Percentiles rank a stretch among this genome's conserved stretches.
Conservation (phyloP, 169 alveolate species). For the Babesia caballi region DNA sequence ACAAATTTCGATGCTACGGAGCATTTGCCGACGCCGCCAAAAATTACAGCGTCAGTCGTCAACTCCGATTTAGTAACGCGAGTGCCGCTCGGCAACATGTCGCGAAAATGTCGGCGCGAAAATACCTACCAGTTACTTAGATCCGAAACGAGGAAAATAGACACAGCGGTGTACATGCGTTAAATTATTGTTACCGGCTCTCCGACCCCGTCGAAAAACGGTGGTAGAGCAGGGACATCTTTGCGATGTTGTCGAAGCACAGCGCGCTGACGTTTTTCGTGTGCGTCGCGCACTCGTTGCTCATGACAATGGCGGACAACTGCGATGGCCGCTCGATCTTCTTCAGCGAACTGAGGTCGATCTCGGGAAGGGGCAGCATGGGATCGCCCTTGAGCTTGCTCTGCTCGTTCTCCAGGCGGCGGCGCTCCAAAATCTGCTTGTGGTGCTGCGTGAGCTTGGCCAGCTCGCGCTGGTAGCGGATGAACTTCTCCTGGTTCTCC, state of each 20-base stretch:
- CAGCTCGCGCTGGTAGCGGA: slow-evolving; percentile 78
- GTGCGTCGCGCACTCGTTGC: slow-evolving; percentile 66
- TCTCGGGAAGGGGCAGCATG: slow-evolving; percentile 73
- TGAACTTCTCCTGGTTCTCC: slow-evolving; percentile 79
- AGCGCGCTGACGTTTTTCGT: slow-evolving; percentile 54
- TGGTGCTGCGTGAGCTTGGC: slow-evolving; percentile 76
- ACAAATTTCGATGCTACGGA: too few species aligned
- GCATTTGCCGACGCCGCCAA: too few species aligned
- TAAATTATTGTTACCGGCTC: not conserved
- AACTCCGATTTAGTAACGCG: too few species aligned
- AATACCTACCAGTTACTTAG: not conserved
- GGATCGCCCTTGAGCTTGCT: slow-evolving; percentile 81
- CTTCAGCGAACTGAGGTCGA: slow-evolving; percentile 51
- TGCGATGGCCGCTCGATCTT: slow-evolving; percentile 66
- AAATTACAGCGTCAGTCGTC: too few species aligned
- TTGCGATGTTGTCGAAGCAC: slow-evolving; percentile 67
- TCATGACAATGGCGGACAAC: slow-evolving; percentile 62
- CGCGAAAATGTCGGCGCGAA: not conserved
- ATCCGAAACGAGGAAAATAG: slow-evolving; percentile 3
- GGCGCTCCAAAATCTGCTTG: slow-evolving; percentile 80
- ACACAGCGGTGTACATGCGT: slow-evolving; percentile 4
- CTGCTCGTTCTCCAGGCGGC: slow-evolving; percentile 82
- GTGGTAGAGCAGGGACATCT: slow-evolving; percentile 58
- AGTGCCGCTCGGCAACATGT: too few species aligned
- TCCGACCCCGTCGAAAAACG: slow-evolving; percentile 10